These are phyloP conservation scores for Pleurotus platypus DNA, from an alignment of 768 basidiomycete genomes.

Conservation along the genomic window DNA sequence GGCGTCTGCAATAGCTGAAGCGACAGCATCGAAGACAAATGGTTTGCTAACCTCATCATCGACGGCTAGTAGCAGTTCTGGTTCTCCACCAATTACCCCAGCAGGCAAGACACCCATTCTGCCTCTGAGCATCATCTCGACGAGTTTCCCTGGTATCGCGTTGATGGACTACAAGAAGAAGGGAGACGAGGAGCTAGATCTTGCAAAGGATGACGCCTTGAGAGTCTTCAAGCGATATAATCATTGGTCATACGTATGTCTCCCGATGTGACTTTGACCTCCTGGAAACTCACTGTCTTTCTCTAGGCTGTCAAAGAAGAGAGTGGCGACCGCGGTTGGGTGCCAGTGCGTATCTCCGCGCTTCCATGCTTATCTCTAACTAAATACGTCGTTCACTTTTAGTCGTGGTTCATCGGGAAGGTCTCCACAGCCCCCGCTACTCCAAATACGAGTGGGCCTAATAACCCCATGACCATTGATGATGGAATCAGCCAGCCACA, in stretches of 20 bases:
- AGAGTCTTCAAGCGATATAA: slow-evolving; percentile 98
- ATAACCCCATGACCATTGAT: slow-evolving; percentile 23
- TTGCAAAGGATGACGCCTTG: slow-evolving; percentile 84
- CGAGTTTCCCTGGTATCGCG: slow-evolving; percentile 94
- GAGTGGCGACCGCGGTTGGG: slow-evolving; percentile 94
- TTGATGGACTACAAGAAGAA: slow-evolving; percentile 96
- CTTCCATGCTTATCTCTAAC: neutral
- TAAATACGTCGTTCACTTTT: slow-evolving; percentile 8
- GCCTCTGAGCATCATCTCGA: slow-evolving; percentile 90
- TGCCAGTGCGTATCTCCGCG: slow-evolving; percentile 56
- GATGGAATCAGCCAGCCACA: slow-evolving; percentile 47
- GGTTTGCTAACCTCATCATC: neutral
- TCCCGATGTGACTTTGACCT: slow-evolving; percentile 2
- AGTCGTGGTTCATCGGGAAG: slow-evolving; percentile 97
- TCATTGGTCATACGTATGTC: slow-evolving; percentile 89
- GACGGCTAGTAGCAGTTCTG: slow-evolving; percentile 30
- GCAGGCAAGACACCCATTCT: slow-evolving; percentile 76
- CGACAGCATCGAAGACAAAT: slow-evolving; percentile 52
- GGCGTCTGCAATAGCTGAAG: slow-evolving; percentile 81
- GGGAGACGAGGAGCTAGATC: slow-evolving; percentile 87
- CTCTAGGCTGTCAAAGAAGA: slow-evolving; percentile 87
- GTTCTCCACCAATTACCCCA: slow-evolving; percentile 35
- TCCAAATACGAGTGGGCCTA: slow-evolving; percentile 36
- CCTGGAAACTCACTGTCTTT: slow-evolving; percentile 12
- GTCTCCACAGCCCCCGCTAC: slow-evolving; percentile 47